Evolutionary conservation across 495 filamentous ascomycete species (phyloP), one percentile per base, ranked within the genome.

Genomic region (Penicillium steckii): DNA sequence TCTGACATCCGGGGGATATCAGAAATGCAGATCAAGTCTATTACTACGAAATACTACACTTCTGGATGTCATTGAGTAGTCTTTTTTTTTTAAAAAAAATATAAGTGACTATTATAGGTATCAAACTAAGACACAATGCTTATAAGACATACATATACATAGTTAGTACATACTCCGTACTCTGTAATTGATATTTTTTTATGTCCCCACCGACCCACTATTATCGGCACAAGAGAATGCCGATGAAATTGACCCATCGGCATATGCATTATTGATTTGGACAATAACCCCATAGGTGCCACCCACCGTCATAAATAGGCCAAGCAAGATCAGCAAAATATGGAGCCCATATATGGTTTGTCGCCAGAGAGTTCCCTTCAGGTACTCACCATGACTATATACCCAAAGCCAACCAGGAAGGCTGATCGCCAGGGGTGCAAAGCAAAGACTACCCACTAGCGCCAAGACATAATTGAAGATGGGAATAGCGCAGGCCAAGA

Each of bases 401-500:
- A 79, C 22, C 77, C 76, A 80, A n/a, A 79, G 47, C 60, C 65
- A 71, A 0, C 70, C 73, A 0, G 74, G 77, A 33, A 79, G 60
- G 17, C 52, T 58, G 22, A 79, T 71, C 2, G 68, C 66, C 56
- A 75, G 32, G 22, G 72, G 68, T 26, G 71, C 71, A 58, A 73
- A 76, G 19, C 62, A 64, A 19, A 73, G 42, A 6, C 56, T 56
- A 0, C 67, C 67, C 2, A 78, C 71, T 8, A 80, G 52, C 0
- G 73, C 76, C 22, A 90, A 58, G 26, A 90, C 63, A 43, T 83
- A 80, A 43, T 78, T 82, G 70, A 90, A 90, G 61, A 86, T 80
- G 0, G 88, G 87, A 23, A 91, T 86, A 4, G 82, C 79, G 49
- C 80, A 79, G 6, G 86, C 85, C 59, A 91, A 76, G 48, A 89